Base-by-base conservation (phyloP, 2,329 filamentous ascomycete species). In the Botrytis paeoniae region DNA sequence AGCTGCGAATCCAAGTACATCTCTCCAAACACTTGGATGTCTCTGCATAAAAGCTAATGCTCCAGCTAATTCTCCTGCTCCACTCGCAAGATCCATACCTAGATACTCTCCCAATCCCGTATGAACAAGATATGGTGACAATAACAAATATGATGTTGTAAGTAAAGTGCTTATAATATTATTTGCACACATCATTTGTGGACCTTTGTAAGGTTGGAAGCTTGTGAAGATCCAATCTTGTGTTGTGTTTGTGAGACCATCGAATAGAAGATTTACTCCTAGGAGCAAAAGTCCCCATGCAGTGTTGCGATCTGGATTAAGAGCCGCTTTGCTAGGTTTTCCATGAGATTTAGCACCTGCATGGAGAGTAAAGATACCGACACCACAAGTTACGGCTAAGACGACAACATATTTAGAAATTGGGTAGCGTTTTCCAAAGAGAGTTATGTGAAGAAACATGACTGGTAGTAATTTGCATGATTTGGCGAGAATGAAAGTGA, bases 151-250 rank as follows among this genome's bases (percentile, higher is more conserved):
- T 0, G 84, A 80, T 32, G 88, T 86, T 5, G 95, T 98, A 73
- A 98, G 85, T 64, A 90, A 80, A 5, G 94, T 95, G 78, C 89
- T 92, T 82, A 98, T 92, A 72, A 97, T 85, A 81, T 98, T 99
- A 83, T 98, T 94, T 57, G 95, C 95, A 81, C 95, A 97, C 96
- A 99, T 99, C 96, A 99, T 99, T 87, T 99, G 96, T 74, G 95
- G 94, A 16, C 96, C 96, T 4, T 90, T 89, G 81, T 96, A 98
- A 22, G 91, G 90, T 76, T 89, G 89, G 83, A 94, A 97, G 10
- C 89, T 86, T 76, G 84, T 83, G 82, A 98, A 98, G 82, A 99
- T 94, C 82, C 97, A 91, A 83, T 99, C 96, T 85, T 99, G 96
- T 3, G 95, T 97, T 71, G 92, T 94, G 83, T 99, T 99, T 74